These are phyloP conservation scores for Termitomyces titanicus DNA, from an alignment of 768 basidiomycete species.

Conservation along the genomic window DNA sequence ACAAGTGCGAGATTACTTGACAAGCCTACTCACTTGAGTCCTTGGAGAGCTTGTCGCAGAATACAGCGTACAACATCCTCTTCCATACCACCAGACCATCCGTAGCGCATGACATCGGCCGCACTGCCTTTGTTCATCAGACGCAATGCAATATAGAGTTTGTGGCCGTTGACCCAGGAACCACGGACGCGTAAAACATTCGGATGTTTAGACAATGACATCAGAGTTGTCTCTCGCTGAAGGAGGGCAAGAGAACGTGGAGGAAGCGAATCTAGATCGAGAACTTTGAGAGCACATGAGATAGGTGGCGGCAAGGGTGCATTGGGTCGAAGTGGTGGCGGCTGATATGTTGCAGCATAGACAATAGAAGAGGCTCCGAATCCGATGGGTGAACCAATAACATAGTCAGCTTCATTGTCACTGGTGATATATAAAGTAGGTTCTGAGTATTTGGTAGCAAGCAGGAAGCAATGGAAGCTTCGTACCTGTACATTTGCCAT, in stretches of 20 bases:
- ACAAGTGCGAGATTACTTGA: neutral
- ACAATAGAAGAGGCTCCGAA: constrained; percentile 93
- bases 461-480: neutral
- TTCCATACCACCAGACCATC: constrained; percentile 85
- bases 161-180: constrained; percentile 82
- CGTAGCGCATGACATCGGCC: constrained; percentile 80
- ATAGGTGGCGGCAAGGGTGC: constrained; percentile 28
- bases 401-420: constrained; percentile 69
- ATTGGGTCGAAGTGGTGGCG: constrained; percentile 9
- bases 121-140: constrained; percentile 89
- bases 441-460: constrained; percentile 8
- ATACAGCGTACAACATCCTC: constrained; percentile 87
- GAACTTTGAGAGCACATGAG: constrained; percentile 83
- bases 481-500: constrained; percentile 77
- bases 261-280: constrained; percentile 80
- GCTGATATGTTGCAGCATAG: constrained; percentile 69
- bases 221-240: constrained; percentile 83
- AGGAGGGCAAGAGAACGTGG: constrained; percentile 68
- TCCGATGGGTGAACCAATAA: constrained; percentile 74
- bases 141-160: constrained; percentile 81
- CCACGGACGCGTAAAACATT: constrained; percentile 90
- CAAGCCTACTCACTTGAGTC: constrained; percentile 62
- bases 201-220: constrained; percentile 92
- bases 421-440: constrained; percentile 41
- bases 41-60: constrained; percentile 80